A percentile compares a stretch with the other conserved stretches of the same genome.
Evolutionary conservation across 768 basidiomycete genomes (phyloP).

Genomic region (Termitomyces bulborhizus): DNA sequence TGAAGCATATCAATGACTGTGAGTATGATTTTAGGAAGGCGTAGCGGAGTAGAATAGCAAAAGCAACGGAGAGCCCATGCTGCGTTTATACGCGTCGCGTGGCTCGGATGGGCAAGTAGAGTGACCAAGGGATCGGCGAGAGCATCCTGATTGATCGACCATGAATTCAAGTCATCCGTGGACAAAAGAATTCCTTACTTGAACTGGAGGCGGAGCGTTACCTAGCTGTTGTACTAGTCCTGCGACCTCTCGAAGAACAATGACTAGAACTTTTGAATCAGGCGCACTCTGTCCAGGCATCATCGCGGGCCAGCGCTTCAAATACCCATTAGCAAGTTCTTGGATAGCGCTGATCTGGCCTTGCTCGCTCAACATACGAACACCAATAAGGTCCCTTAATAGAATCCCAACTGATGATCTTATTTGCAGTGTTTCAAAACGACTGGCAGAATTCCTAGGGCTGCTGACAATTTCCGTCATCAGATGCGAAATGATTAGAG

Average conservation of each 20-base stretch:
- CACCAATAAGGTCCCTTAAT: constrained; percentile 81
- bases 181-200: constrained; percentile 35
- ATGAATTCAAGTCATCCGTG: background rate
- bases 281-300: constrained; percentile 82
- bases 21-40: constrained; percentile 74
- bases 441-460: constrained; percentile 43
- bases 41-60: constrained; percentile 83
- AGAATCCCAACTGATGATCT: constrained; percentile 72
- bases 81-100: constrained; percentile 80
- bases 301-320: constrained; percentile 90
- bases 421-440: constrained; percentile 71
- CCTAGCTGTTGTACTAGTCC: constrained; percentile 85
- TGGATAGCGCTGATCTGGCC: constrained; percentile 90
- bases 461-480: constrained; percentile 69
- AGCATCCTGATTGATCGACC: constrained; percentile 51
- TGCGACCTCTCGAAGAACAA: constrained; percentile 79
- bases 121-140: constrained; percentile 81
- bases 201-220: constrained; percentile 85
- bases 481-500: constrained; percentile 71
- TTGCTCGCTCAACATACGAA: constrained; percentile 86
- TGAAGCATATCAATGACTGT: constrained; percentile 77
- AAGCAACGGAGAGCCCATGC: constrained; percentile 88
- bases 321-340: constrained; percentile 73
- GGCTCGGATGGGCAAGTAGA: constrained; percentile 80
- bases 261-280: constrained; percentile 55